A percentile compares a stretch with the other conserved stretches of the same genome.
Evolutionary conservation across 345 rosid species (phyloP).

Genomic region (Salix udensis): DNA sequence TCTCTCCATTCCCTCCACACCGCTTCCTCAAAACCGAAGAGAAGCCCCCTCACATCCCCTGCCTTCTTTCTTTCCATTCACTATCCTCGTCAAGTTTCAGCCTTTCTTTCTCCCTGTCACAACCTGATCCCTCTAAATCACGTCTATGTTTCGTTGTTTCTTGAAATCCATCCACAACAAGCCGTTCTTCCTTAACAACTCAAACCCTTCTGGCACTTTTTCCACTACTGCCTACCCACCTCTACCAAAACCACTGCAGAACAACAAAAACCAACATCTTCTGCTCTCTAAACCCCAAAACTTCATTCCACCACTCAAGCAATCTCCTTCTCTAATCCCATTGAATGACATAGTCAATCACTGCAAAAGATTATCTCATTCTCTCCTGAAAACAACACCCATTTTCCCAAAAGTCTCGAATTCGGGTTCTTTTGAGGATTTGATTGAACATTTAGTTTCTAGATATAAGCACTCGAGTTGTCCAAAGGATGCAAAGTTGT

Average conservation of each 20-base stretch:
- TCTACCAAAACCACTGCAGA: background rate
- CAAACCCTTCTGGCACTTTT: constrained; percentile 14
- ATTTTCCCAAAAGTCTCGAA: background rate
- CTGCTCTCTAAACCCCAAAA: constrained; percentile 8
- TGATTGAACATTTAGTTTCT: constrained; percentile 31
- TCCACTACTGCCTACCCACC: constrained; percentile 6
- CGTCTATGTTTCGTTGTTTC: constrained; percentile 35
- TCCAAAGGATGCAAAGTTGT: constrained; percentile 38
- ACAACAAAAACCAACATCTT: background rate
- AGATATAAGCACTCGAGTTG: constrained; percentile 29
- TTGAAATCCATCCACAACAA: constrained; percentile 10
- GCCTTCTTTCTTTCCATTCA: no score
- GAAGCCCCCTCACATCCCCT: no score
- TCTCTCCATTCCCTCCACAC: no score
- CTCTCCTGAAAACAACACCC: background rate
- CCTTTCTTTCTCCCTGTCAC: background rate
- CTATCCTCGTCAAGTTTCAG: no score
- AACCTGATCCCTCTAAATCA: background rate
- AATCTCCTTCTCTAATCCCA: constrained; percentile 20
- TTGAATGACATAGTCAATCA: constrained; percentile 14
- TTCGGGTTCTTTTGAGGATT: constrained; percentile 14
- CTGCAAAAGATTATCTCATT: constrained; percentile 14
- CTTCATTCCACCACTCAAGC: background rate
- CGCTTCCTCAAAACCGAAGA: no score
- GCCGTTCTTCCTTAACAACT: constrained; percentile 9